Conservation (phyloP, 1,284 basidiomycete species). For the Melampsora americana region DNA sequence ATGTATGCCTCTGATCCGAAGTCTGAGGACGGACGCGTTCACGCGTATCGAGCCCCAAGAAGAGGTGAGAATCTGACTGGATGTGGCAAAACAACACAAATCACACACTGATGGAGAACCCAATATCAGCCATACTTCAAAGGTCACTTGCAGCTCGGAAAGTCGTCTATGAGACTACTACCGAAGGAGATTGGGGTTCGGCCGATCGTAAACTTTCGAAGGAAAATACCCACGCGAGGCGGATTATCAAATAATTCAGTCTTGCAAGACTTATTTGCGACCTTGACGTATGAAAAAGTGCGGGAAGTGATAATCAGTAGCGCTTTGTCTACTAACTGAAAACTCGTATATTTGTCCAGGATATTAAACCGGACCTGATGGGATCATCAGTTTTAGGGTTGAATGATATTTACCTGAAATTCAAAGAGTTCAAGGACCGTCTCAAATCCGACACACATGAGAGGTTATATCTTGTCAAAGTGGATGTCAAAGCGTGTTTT, state of each 20-base stretch:
- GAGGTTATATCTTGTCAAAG: slow-evolving; percentile 87
- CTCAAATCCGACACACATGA: slow-evolving; percentile 61
- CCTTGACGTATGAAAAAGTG: slow-evolving; percentile 81
- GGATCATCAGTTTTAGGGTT: slow-evolving; percentile 79
- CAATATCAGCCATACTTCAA: slow-evolving; percentile 47
- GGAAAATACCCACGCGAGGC: slow-evolving; percentile 58
- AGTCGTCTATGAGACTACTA: slow-evolving; percentile 79
- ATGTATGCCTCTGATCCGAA: slow-evolving; percentile 73
- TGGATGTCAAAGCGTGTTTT: slow-evolving; percentile 92
- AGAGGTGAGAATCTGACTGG: slow-evolving; percentile 49
- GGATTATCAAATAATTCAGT: slow-evolving; percentile 77
- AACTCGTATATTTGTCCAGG: slow-evolving; percentile 57
- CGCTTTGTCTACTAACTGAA: neutral
- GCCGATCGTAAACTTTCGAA: slow-evolving; percentile 86
- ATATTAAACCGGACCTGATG: slow-evolving; percentile 63
- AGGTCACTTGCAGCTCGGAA: slow-evolving; percentile 62
- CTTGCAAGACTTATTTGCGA: slow-evolving; percentile 74
- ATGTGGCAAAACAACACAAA: slow-evolving; percentile 52
- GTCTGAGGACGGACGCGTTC: slow-evolving; percentile 66
- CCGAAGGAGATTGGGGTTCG: slow-evolving; percentile 93
- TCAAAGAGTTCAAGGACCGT: slow-evolving; percentile 69
- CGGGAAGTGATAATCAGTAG: slow-evolving; percentile 7
- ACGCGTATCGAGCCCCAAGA: slow-evolving; percentile 61
- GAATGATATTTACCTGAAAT: slow-evolving; percentile 71
- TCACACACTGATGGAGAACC: neutral